phyloP scores from a whole-genome alignment of 305 asterid species.

The Fraxinus angustifolia region DNA sequence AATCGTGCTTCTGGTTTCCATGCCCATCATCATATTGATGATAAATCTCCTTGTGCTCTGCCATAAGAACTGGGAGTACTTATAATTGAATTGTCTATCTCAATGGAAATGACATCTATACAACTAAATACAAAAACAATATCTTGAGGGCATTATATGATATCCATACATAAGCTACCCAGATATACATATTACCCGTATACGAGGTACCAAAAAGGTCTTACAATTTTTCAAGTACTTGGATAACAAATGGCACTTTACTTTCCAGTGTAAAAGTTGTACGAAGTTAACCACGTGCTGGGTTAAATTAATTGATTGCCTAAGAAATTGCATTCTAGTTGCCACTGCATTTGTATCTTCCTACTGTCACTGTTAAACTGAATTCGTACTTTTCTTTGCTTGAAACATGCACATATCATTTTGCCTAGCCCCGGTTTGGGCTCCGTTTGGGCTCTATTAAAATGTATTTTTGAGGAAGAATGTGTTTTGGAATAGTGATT shows the following conservation, averaged over 20 bases:
- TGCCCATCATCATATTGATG: no score
- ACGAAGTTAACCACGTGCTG: neutral
- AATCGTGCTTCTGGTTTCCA: no score
- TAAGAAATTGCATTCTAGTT: neutral
- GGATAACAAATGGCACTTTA: neutral
- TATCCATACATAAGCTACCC: neutral
- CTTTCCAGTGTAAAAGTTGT: neutral
- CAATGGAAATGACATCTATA: neutral
- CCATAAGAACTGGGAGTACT: neutral
- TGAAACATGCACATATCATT: neutral
- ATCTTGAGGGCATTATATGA: neutral
- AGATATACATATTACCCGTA: neutral
- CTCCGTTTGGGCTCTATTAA: no score
- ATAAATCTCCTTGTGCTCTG: neutral
- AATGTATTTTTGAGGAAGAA: no score
- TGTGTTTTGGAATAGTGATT: no score
- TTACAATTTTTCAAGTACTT: neutral
- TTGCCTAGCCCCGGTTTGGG: neutral
- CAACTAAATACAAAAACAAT: neutral
- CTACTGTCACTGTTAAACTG: neutral
- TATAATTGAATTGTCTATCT: neutral
- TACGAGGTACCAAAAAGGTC: neutral
- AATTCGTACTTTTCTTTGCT: neutral
- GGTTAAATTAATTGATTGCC: neutral
- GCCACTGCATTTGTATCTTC: neutral